Evolutionary conservation across 2,329 filamentous ascomycete genomes (phyloP).

Genomic region (Fusarium globosum): DNA sequence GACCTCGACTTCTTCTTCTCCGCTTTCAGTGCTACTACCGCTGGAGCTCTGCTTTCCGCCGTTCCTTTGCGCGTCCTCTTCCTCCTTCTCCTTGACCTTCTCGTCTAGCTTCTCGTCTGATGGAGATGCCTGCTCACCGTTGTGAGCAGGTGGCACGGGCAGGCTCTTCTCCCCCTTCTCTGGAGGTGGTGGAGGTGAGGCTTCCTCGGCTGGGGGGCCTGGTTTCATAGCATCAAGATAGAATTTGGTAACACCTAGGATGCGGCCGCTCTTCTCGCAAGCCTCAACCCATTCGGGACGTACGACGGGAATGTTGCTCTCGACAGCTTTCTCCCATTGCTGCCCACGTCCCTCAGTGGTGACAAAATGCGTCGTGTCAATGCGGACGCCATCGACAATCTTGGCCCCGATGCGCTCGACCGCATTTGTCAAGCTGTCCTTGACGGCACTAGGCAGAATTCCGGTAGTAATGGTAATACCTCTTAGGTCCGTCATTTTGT

Average conservation of each 20-base stretch:
- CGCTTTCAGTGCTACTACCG: conserved; percentile 31
- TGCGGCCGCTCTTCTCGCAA: conserved; percentile 92
- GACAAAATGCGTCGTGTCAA: conserved; percentile 98
- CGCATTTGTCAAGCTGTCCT: conserved; percentile 78
- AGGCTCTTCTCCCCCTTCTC: conserved; percentile 50
- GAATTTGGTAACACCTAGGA: conserved; percentile 94
- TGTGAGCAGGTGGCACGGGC: conserved; percentile 43
- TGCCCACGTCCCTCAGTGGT: conserved; percentile 92
- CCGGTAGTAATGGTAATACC: conserved; percentile 96
- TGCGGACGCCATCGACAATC: conserved; percentile 87
- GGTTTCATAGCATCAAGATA: conserved; percentile 84
- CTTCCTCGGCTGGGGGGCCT: conserved; percentile 54
- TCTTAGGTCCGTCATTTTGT: conserved; percentile 98
- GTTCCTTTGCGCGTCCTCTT: conserved; percentile 36
- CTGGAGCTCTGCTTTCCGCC: conserved; percentile 33
- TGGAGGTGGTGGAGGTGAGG: conserved; percentile 42
- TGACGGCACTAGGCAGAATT: conserved; percentile 77
- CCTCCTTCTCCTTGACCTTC: conserved; percentile 37
- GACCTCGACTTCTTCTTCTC: conserved; percentile 43
- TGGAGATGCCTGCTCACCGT: conserved; percentile 35
- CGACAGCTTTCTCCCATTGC: conserved; percentile 94
- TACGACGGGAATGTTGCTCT: conserved; percentile 98
- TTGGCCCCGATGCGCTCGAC: conserved; percentile 93
- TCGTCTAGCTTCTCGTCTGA: conserved; percentile 48
- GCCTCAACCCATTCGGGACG: conserved; percentile 97